Evolutionary conservation across 345 rosid species (phyloP).

Genomic region (Brassica rapa): DNA sequence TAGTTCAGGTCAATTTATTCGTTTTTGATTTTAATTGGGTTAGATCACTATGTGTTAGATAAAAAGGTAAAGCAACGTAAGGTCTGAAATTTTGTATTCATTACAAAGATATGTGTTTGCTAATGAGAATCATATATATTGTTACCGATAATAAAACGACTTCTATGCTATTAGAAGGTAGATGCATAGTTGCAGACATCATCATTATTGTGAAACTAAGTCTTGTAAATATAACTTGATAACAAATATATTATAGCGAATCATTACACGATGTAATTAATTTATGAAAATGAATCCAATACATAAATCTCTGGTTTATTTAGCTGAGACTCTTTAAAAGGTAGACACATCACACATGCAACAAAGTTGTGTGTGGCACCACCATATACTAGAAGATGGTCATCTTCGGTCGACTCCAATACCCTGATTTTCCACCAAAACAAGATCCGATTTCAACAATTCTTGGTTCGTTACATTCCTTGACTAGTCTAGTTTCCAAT

Average conservation of each 20-base stretch:
- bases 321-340: background rate
- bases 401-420: slow-evolving; percentile 33
- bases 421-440: background rate
- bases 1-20: background rate
- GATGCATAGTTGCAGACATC: slow-evolving; percentile 39
- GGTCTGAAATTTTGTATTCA: background rate
- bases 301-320: background rate
- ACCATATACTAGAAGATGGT: slow-evolving; percentile 38
- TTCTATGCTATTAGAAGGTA: slow-evolving; percentile 11
- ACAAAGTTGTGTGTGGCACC: slow-evolving; percentile 30
- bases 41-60: background rate
- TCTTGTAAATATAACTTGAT: background rate
- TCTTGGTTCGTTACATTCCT: slow-evolving; percentile 23
- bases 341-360: slow-evolving; percentile 37
- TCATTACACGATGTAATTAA: background rate
- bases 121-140: slow-evolving; percentile 6
- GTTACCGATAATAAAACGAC: background rate
- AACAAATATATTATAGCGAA: background rate
- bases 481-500: slow-evolving; percentile 38
- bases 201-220: slow-evolving; percentile 11
- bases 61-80: background rate
- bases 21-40: background rate
- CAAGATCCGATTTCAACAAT: background rate
- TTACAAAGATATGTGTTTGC: background rate
- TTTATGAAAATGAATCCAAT: background rate